Conservation (phyloP, 805 yeast species). For the Yamadazyma ubonensis region DNA sequence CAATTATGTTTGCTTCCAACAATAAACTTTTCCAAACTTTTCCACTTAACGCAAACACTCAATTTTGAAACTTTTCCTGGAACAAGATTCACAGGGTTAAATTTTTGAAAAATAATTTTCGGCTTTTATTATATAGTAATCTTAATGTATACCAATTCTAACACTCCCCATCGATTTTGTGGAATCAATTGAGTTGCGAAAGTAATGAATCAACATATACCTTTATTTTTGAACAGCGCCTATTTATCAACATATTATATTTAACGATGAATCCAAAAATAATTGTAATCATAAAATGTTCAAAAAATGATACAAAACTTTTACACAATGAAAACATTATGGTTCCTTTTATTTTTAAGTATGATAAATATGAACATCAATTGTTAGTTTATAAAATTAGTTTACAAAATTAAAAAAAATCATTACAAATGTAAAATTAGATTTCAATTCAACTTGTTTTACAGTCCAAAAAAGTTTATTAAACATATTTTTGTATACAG, state of each 20-base stretch:
- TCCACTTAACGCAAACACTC: neutral
- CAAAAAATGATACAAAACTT: no score
- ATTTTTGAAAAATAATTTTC: slow-evolving; percentile 7
- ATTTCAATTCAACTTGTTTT: no score
- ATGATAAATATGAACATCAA: neutral
- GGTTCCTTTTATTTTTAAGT: no score
- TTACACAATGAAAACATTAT: no score
- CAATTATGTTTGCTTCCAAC: slow-evolving; percentile 1
- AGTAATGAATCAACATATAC: no score
- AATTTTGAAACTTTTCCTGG: slow-evolving; percentile 1
- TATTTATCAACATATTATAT: no score
- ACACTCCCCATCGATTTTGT: neutral
- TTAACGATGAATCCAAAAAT: no score
- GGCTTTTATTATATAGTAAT: slow-evolving; percentile 4
- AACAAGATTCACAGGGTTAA: slow-evolving; percentile 3
- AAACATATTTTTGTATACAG: no score
- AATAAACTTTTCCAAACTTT: slow-evolving; percentile 1
- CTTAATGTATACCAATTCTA: slow-evolving; percentile 2
- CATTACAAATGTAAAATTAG: no score
- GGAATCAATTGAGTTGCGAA: neutral
- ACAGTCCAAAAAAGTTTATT: no score
- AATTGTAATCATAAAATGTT: no score
- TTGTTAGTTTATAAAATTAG: neutral
- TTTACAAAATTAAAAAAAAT: no score
- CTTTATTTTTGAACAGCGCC: neutral